Conservation (phyloP, 2,329 filamentous ascomycete genomes). For the Kalmusia sp. region DNA sequence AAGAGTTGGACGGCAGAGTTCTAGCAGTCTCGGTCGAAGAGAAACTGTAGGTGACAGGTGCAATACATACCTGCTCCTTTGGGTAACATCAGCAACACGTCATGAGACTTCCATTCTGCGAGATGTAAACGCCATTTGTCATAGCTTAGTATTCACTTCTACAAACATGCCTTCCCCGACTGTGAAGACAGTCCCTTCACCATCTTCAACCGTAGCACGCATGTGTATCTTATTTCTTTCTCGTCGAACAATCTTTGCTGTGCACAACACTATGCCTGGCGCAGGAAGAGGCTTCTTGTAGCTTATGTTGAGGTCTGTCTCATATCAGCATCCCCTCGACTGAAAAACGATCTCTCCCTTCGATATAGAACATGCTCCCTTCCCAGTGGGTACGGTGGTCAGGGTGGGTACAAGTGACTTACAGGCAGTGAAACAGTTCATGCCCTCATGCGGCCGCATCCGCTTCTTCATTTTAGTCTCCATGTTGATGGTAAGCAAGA, state of each 20-base stretch:
- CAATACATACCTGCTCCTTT: constrained; percentile 8
- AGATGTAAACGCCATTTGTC: constrained; percentile 9
- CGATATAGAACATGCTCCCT: not conserved
- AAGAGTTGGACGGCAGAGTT: not conserved
- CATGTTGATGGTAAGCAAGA: constrained; percentile 55
- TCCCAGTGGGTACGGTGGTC: not conserved
- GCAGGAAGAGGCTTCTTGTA: constrained; percentile 63
- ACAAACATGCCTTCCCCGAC: constrained; percentile 63
- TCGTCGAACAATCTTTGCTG: constrained; percentile 51
- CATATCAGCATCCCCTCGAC: constrained; percentile 16
- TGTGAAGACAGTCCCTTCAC: constrained; percentile 57
- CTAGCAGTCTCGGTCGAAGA: not conserved
- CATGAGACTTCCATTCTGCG: not conserved
- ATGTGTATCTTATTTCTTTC: constrained; percentile 64
- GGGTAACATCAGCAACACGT: not conserved
- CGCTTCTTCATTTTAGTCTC: constrained; percentile 25
- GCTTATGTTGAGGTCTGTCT: constrained; percentile 59
- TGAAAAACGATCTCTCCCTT: not conserved
- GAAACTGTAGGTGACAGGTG: not conserved
- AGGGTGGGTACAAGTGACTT: constrained; percentile 16
- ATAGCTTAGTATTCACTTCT: constrained; percentile 33
- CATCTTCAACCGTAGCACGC: constrained; percentile 58
- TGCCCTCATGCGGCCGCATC: constrained; percentile 7
- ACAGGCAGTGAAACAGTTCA: constrained; percentile 45
- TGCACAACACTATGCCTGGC: constrained; percentile 57